phyloP scores from a whole-genome alignment of 805 yeast species.

The Nakazawaea wickerhamii region DNA sequence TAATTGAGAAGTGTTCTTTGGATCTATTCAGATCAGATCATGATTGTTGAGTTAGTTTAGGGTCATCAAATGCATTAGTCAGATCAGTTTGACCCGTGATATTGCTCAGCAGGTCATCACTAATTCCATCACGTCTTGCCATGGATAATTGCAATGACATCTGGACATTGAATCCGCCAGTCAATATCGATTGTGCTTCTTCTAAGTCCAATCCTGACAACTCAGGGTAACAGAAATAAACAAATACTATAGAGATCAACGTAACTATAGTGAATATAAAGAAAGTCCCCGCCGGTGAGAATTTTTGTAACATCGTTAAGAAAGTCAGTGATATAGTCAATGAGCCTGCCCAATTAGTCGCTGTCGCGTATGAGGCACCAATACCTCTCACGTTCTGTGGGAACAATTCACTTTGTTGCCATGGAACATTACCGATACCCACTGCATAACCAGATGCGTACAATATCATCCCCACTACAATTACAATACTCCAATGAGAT shows the following conservation, averaged over 20 bases:
- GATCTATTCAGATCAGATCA: too few species aligned
- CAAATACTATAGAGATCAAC: conserved; percentile 35
- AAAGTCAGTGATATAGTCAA: conserved; percentile 46
- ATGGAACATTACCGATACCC: conserved; percentile 52
- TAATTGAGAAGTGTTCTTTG: too few species aligned
- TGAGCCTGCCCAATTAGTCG: conserved; percentile 47
- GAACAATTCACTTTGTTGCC: conserved; percentile 55
- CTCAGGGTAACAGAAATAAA: conserved; percentile 45
- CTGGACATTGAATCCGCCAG: conserved; percentile 43
- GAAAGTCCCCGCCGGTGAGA: conserved; percentile 50
- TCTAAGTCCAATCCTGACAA: conserved; percentile 47
- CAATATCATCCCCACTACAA: conserved; percentile 40
- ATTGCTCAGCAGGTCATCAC: too few species aligned
- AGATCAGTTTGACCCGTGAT: not conserved
- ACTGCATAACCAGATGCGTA: conserved; percentile 49
- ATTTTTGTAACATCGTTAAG: conserved; percentile 45
- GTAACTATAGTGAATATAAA: conserved; percentile 41
- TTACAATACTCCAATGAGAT: conserved; percentile 37
- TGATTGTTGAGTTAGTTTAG: too few species aligned
- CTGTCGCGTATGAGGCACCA: conserved; percentile 35
- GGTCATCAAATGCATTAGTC: not conserved
- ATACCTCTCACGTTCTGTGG: conserved; percentile 50
- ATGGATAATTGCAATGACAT: conserved; percentile 29
- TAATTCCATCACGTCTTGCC: conserved; percentile 1
- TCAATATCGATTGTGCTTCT: conserved; percentile 41